Conservation (phyloP, 1,284 basidiomycete species). For the Neolentinus lepideus region DNA sequence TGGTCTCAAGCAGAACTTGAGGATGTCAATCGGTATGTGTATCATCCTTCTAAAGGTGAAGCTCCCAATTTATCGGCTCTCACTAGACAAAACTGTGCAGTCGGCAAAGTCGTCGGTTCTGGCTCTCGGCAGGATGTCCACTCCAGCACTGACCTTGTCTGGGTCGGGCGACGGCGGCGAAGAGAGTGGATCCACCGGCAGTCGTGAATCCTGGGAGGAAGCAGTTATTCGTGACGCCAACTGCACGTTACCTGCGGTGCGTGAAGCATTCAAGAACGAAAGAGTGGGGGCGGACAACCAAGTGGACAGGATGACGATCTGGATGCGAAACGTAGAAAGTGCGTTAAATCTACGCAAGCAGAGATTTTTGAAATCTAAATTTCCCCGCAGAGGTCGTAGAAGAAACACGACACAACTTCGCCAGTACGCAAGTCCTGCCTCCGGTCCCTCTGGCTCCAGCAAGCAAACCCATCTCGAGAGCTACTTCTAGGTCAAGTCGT, state of each 20-base stretch:
- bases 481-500: constrained; percentile 38
- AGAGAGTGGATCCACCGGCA: constrained; percentile 15
- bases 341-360: constrained; percentile 22
- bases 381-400: constrained; percentile 57
- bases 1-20: constrained; percentile 57
- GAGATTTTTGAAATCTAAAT: not conserved
- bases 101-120: constrained; percentile 48
- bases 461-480: constrained; percentile 40
- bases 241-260: constrained; percentile 43
- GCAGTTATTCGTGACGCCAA: constrained; percentile 31
- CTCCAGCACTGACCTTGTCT: constrained; percentile 29
- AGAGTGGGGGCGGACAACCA: constrained; percentile 43
- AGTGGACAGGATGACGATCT: constrained; percentile 62
- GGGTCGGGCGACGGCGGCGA: constrained; percentile 18
- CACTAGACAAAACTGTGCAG: constrained; percentile 46
- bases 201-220: constrained; percentile 42
- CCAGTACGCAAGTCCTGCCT: constrained; percentile 44
- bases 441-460: constrained; percentile 54
- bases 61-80: not conserved
- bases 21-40: constrained; percentile 59
- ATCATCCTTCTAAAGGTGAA: not conserved
- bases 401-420: constrained; percentile 66
- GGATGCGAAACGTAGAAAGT: constrained; percentile 78
- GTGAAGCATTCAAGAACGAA: constrained; percentile 43
- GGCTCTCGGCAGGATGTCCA: constrained; percentile 26